phyloP scores from a whole-genome alignment of 2,329 filamentous ascomycete species.

The Arthrobotrys sinensis region DNA sequence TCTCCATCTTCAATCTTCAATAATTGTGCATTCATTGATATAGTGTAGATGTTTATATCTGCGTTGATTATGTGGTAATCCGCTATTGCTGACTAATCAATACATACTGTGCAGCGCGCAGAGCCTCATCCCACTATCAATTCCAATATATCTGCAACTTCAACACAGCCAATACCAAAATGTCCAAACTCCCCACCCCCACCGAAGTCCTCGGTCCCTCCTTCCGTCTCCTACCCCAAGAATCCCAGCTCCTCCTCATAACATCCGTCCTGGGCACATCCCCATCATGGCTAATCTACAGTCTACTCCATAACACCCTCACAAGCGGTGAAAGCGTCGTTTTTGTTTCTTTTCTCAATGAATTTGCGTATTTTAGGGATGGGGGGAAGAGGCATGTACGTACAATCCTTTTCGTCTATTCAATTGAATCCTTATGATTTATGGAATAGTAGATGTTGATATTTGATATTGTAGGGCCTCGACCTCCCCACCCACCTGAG shows the following conservation, averaged over 20 bases:
- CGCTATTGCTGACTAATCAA: neutral
- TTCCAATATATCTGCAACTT: neutral
- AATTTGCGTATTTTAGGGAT: slow-evolving; percentile 83
- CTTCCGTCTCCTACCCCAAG: slow-evolving; percentile 74
- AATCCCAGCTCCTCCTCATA: slow-evolving; percentile 76
- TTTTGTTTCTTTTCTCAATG: slow-evolving; percentile 85
- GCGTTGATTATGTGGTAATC: slow-evolving; percentile 4
- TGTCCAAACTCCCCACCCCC: slow-evolving; percentile 51
- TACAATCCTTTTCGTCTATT: slow-evolving; percentile 30
- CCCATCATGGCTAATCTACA: slow-evolving; percentile 76
- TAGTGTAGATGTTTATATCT: neutral
- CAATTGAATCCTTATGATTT: neutral
- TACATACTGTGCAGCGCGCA: neutral
- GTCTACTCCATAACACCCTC: slow-evolving; percentile 63
- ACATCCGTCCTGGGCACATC: slow-evolving; percentile 78
- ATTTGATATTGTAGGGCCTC: slow-evolving; percentile 72
- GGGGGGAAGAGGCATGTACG: slow-evolving; percentile 78
- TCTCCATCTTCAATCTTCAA: neutral
- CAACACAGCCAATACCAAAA: neutral
- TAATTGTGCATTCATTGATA: neutral
- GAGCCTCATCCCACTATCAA: neutral
- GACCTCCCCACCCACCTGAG: slow-evolving; percentile 77
- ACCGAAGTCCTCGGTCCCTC: slow-evolving; percentile 66
- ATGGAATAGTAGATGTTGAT: neutral
- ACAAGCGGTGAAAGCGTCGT: slow-evolving; percentile 73